Conservation (phyloP, 1,284 basidiomycete species). For the Ganoderma lingzhi region DNA sequence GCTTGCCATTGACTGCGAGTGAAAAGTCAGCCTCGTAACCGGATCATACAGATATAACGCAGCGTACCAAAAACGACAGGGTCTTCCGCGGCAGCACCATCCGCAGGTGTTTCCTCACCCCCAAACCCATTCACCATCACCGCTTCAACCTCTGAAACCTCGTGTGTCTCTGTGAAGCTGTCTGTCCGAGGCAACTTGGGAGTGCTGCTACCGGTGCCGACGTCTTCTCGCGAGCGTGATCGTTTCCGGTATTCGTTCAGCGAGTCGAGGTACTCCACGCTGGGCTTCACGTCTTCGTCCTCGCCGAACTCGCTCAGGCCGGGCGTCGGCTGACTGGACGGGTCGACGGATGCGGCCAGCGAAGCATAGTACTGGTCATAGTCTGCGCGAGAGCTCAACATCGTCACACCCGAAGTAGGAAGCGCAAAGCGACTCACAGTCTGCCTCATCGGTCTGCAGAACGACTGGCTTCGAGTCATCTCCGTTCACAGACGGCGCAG, state of each 20-base stretch:
- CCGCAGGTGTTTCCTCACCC: constrained; percentile 32
- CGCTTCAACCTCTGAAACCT: constrained; percentile 13
- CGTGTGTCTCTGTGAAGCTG: constrained; percentile 29
- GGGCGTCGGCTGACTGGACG: constrained; percentile 66
- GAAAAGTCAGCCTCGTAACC: constrained; percentile 12
- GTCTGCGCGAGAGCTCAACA: constrained; percentile 48
- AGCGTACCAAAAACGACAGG: constrained; percentile 71
- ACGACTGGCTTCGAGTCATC: constrained; percentile 68
- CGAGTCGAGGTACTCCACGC: constrained; percentile 68
- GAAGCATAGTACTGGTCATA: constrained; percentile 84
- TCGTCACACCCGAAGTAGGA: neutral
- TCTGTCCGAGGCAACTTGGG: constrained; percentile 58
- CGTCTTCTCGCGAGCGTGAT: constrained; percentile 70
- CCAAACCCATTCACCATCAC: constrained; percentile 18
- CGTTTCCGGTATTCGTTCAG: constrained; percentile 76
- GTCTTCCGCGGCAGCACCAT: constrained; percentile 48
- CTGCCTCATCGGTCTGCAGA: constrained; percentile 56
- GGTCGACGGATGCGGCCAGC: constrained; percentile 66
- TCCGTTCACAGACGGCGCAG: constrained; percentile 41
- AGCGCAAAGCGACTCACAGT: constrained; percentile 56
- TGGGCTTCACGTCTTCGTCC: constrained; percentile 74
- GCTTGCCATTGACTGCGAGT: constrained; percentile 70
- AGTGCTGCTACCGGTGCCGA: constrained; percentile 45
- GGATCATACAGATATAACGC: neutral
- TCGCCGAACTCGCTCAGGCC: constrained; percentile 56